Conservation (phyloP, 148 eudicot species). For the Cornus suecica region DNA sequence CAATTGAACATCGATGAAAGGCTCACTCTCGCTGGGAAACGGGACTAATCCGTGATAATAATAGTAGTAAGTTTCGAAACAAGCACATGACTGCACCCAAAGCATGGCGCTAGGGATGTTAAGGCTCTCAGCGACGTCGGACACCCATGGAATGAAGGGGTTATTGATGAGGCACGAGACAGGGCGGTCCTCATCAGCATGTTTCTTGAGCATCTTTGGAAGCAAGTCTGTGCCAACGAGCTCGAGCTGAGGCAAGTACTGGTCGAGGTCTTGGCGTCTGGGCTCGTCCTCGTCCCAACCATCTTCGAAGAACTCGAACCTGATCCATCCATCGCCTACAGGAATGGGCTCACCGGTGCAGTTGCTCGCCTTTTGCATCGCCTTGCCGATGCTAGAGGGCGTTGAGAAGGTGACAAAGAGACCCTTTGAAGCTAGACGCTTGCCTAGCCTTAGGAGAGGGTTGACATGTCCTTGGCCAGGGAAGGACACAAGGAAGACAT, state of each 20-base stretch:
- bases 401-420: conserved; percentile 39
- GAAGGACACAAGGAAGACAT: conserved; percentile 37
- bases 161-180: conserved; percentile 74
- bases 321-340: conserved; percentile 57
- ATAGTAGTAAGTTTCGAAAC: conserved; percentile 56
- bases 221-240: conserved; percentile 41
- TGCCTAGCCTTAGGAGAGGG: conserved; percentile 43
- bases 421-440: conserved; percentile 37
- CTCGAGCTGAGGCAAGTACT: conserved; percentile 47
- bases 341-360: conserved; percentile 31
- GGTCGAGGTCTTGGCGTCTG: conserved; percentile 36
- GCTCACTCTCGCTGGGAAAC: conserved; percentile 54
- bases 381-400: conserved; percentile 26
- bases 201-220: conserved; percentile 40
- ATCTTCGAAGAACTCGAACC: conserved; percentile 71
- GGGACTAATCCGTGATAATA: conserved; percentile 40
- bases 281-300: conserved; percentile 44
- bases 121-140: conserved; percentile 63
- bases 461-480: conserved; percentile 52
- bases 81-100: conserved; percentile 79
- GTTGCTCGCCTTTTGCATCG: conserved; percentile 39
- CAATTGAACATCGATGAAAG: conserved; percentile 45
- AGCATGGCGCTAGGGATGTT: conserved; percentile 62
- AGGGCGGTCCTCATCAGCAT: conserved; percentile 47
- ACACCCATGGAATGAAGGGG: conserved; percentile 83